phyloP scores from a whole-genome alignment of 1,139 yeast genomes.

The Tardiomyces depauwii region DNA sequence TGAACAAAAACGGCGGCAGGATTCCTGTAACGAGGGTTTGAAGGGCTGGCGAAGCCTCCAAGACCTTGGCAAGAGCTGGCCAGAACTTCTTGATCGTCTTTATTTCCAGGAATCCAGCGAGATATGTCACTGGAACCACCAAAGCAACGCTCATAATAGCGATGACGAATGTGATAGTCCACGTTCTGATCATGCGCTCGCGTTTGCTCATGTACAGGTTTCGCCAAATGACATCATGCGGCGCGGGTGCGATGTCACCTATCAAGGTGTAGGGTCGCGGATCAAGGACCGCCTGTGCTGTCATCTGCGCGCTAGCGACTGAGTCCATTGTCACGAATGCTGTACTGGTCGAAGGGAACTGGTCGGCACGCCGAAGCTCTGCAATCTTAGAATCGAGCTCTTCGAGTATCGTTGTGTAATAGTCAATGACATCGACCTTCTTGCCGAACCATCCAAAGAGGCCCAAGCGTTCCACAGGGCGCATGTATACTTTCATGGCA shows the following conservation, averaged over 20 bases:
- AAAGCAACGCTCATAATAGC: constrained; percentile 54
- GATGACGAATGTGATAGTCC: constrained; percentile 51
- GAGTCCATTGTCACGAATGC: constrained; percentile 82
- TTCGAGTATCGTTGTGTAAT: constrained; percentile 45
- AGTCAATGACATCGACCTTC: constrained; percentile 53
- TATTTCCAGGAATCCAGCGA: constrained; percentile 61
- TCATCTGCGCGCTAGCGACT: constrained; percentile 81
- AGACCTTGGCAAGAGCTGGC: constrained; percentile 59
- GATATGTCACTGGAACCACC: constrained; percentile 61
- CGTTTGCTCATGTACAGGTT: constrained; percentile 50
- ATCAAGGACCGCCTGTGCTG: constrained; percentile 79
- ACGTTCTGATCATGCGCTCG: constrained; percentile 47
- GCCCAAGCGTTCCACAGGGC: constrained; percentile 36
- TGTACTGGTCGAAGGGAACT: constrained; percentile 31
- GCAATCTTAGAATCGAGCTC: constrained; percentile 47
- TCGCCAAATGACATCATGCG: constrained; percentile 76
- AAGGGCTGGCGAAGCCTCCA: constrained; percentile 45
- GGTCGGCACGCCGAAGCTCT: constrained; percentile 35
- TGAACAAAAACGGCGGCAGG: constrained; percentile 64
- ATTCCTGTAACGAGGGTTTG: constrained; percentile 65
- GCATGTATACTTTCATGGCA: constrained; percentile 5
- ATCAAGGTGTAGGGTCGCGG: constrained; percentile 66
- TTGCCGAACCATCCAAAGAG: constrained; percentile 44
- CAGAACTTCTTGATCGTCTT: constrained; percentile 58
- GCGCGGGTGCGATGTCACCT: constrained; percentile 76